Evolutionary conservation across 345 rosid species (phyloP).

Genomic region (Rhizophora apiculata): DNA sequence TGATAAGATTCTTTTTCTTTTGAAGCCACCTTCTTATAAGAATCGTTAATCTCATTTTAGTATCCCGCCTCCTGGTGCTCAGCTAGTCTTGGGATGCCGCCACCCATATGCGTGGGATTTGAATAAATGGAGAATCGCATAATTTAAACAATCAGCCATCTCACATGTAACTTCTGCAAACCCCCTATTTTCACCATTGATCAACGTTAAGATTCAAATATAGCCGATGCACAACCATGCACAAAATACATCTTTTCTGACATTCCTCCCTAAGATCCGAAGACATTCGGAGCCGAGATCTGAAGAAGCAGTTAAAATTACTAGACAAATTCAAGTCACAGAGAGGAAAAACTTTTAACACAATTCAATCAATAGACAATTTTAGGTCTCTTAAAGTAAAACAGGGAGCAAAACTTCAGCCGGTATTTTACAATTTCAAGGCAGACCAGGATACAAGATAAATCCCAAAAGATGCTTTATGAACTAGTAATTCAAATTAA

Average conservation of each 20-base stretch:
- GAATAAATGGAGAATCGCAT: background rate
- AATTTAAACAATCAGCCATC: background rate
- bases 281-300: background rate
- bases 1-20: no score
- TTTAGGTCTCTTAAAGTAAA: background rate
- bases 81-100: no score
- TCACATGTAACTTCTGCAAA: background rate
- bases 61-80: no score
- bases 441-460: background rate
- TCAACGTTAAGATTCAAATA: no score
- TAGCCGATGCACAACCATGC: no score
- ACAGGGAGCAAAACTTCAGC: background rate
- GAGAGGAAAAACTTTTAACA: background rate
- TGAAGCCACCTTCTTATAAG: no score
- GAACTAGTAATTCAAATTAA: slow-evolving; percentile 3
- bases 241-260: no score
- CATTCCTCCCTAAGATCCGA: no score
- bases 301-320: background rate
- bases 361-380: background rate
- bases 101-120: no score
- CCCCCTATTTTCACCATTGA: no score
- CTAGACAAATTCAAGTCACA: no score
- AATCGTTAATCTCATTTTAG: no score
- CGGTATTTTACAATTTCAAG: background rate
- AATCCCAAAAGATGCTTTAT: background rate